Evolutionary conservation across 257 asterid species (phyloP), one percentile per base, ranked within the genome.

Genomic region (Nicotiana benthamiana): DNA sequence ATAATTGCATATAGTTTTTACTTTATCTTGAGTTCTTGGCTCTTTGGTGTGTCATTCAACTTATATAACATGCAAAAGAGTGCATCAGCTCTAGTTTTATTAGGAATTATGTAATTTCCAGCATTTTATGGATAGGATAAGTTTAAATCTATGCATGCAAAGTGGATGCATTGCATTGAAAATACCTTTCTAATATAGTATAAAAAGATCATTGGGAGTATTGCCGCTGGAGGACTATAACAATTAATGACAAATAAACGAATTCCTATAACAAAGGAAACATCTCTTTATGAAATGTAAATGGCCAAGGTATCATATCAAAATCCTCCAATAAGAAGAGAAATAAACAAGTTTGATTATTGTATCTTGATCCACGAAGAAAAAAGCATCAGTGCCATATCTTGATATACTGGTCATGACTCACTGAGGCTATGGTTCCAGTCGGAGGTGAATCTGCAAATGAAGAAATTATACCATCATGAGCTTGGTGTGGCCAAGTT

Each of bases 341-440:
- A 53, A 53, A 53, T 2, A 15, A 53, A 53, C 22, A 53, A 53
- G 60, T 16, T 13, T 53, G 60, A 16, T 53, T 53, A 22, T 1
- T 53, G 60, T 53, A 53, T 53, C 60, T 15, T 16, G 60, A 53
- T 53, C 60, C 60, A 16, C 60, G 32, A 28, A 66, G 36, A 26
- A 30, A 18, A n/a, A 53, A 16, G 60, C 16, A 34, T 76, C 51
- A 86, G 77, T 85, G 82, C 93, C 93, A 88, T 36, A 85, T 6
- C 87, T 82, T 89, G 27, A 86, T 60, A 75, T 81, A 87, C 13
- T 77, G 82, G 34, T 87, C 93, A 60, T 85, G 87, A 83, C 91
- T 74, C 13, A 81, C 91, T 2, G 90, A 86, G 62, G 87, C 93
- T 0, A 89, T 82, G 74, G 32, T 54, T 52, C 84, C 84, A 4